Evolutionary conservation across 73 alveolate genomes (phyloP).

Genomic region (Tetrahymena elliotti): DNA sequence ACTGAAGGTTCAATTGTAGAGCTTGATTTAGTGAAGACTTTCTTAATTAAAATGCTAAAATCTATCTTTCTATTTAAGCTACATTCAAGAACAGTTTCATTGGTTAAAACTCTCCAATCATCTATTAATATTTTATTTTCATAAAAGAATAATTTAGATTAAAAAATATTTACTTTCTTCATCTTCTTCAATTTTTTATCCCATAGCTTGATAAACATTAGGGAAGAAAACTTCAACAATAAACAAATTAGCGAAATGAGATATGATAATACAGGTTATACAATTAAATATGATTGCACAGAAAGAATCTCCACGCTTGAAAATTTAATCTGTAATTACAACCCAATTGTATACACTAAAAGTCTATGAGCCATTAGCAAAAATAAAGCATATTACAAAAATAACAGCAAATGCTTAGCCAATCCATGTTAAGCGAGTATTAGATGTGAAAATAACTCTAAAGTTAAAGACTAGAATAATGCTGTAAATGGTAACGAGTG

Average conservation of each 20-base stretch:
- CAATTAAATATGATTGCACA: background rate
- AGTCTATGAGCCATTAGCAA: background rate
- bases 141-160: background rate
- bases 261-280: background rate
- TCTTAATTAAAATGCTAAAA: background rate
- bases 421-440: background rate
- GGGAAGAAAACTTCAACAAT: background rate
- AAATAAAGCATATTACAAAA: background rate
- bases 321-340: background rate
- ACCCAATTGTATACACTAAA: background rate
- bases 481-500: background rate
- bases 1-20: background rate
- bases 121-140: background rate
- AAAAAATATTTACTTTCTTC: background rate
- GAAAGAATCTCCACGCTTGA: background rate
- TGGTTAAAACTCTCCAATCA: background rate
- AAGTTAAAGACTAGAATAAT: background rate
- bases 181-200: background rate
- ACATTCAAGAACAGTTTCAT: background rate
- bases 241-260: background rate
- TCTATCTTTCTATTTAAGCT: background rate
- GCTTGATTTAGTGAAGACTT: background rate
- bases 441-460: background rate
- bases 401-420: background rate
- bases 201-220: background rate